Conservation (phyloP, 768 basidiomycete genomes). For the Pholiota conissans region DNA sequence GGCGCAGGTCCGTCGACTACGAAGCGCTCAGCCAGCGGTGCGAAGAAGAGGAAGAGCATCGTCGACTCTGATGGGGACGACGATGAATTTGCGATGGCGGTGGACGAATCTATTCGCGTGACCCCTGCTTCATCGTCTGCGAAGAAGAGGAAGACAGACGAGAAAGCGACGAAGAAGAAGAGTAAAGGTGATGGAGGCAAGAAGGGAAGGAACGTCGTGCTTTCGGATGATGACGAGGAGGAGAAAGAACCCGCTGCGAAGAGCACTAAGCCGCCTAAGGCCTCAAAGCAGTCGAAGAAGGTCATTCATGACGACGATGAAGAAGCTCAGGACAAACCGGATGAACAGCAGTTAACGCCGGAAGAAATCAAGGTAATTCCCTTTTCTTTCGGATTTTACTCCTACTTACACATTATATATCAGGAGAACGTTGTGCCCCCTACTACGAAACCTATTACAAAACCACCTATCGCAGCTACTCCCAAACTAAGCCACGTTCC, state of each 20-base stretch:
- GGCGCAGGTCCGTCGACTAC: conserved; percentile 1
- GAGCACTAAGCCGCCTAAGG: background rate
- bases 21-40: conserved; percentile 5
- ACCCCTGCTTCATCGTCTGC: conserved; percentile 9
- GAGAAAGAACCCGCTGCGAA: conserved; percentile 9
- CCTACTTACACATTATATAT: conserved; percentile 1
- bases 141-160: conserved; percentile 16
- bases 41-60: conserved; percentile 27
- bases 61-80: conserved; percentile 20
- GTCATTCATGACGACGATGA: conserved; percentile 11
- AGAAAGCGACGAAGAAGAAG: conserved; percentile 11
- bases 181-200: conserved; percentile 21
- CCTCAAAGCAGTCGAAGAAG: conserved; percentile 13
- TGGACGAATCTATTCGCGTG: conserved; percentile 6
- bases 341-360: background rate
- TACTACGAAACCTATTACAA: conserved; percentile 1
- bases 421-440: conserved; percentile 28
- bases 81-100: conserved; percentile 13
- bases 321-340: background rate
- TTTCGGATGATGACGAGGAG: conserved; percentile 34
- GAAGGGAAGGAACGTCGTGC: conserved; percentile 26
- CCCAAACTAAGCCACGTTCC: conserved; percentile 9
- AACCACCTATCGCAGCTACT: background rate
- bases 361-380: conserved; percentile 20
- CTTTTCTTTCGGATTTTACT: background rate